Percentiles rank a stretch among this genome's conserved stretches.
Evolutionary conservation across 768 basidiomycete genomes (phyloP).

Genomic region (Pleurotus giganteus): DNA sequence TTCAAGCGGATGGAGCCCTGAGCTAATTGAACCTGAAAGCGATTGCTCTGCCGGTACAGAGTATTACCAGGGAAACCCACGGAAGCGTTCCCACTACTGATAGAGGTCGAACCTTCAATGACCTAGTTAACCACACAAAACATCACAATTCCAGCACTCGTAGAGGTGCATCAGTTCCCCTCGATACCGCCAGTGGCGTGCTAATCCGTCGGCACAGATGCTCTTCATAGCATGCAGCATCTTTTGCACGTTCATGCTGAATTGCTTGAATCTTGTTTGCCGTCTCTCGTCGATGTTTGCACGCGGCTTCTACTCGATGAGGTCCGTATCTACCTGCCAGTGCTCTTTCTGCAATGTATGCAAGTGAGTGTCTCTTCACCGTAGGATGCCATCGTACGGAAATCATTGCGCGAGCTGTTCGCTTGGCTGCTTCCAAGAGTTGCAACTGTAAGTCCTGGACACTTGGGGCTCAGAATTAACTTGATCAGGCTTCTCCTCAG

Average conservation of each 20-base stretch:
- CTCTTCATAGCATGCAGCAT: constrained; percentile 69
- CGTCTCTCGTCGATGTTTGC: constrained; percentile 55
- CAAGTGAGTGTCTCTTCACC: constrained; percentile 10
- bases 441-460: constrained; percentile 42
- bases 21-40: constrained; percentile 43
- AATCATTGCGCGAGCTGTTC: constrained; percentile 64
- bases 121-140: constrained; percentile 74
- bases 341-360: neutral
- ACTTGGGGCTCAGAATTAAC: constrained; percentile 1
- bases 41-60: constrained; percentile 87
- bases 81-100: constrained; percentile 65
- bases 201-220: constrained; percentile 44
- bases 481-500: constrained; percentile 33
- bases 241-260: constrained; percentile 62
- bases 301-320: constrained; percentile 82
- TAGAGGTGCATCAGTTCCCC: constrained; percentile 49
- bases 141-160: constrained; percentile 81
- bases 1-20: constrained; percentile 12
- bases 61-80: constrained; percentile 60
- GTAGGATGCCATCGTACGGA: constrained; percentile 81
- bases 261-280: constrained; percentile 49
- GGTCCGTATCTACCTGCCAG: constrained; percentile 52
- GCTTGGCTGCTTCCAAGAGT: constrained; percentile 70
- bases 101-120: constrained; percentile 70
- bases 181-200: neutral